Evolutionary conservation across 768 basidiomycete genomes (phyloP).

Genomic region (Rhodosporidiobolus odoratus): DNA sequence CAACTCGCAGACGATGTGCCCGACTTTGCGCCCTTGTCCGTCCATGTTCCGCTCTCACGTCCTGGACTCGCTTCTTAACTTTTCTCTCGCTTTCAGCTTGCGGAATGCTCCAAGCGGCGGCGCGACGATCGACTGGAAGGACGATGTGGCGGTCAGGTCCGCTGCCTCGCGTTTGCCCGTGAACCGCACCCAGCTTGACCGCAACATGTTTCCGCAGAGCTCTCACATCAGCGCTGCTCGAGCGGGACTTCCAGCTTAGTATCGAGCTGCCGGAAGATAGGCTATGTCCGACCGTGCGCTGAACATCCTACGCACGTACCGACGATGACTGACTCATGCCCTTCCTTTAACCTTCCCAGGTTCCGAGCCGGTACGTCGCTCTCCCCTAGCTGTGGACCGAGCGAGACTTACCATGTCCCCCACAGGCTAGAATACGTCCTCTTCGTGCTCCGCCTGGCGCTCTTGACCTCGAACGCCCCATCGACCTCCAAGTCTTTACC

Average conservation of each 20-base stretch:
- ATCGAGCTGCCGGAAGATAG: conserved; percentile 63
- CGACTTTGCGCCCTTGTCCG: conserved; percentile 50
- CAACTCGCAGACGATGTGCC: conserved; percentile 58
- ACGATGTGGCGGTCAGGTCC: conserved; percentile 42
- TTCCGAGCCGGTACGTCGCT: conserved; percentile 30
- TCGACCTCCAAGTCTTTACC: neutral
- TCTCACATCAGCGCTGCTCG: conserved; percentile 72
- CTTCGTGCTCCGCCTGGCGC: conserved; percentile 19
- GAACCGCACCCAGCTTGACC: neutral
- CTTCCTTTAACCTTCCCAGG: neutral
- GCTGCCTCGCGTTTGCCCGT: neutral
- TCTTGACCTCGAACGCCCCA: neutral
- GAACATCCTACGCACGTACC: too few species aligned
- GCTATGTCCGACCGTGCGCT: conserved; percentile 73
- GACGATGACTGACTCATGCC: too few species aligned
- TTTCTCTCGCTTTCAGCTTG: neutral
- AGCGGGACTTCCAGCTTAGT: conserved; percentile 64
- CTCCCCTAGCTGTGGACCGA: too few species aligned
- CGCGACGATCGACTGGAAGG: conserved; percentile 66
- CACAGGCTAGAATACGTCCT: conserved; percentile 28
- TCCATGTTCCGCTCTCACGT: conserved; percentile 1
- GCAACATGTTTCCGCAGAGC: conserved; percentile 50
- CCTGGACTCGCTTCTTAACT: neutral
- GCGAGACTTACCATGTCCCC: too few species aligned
- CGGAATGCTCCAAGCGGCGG: conserved; percentile 3